Percentiles rank a stretch among this genome's conserved stretches.
These are phyloP conservation scores for Boletus pseudopeckii DNA, from an alignment of 768 basidiomycete genomes.

Conservation along the genomic window DNA sequence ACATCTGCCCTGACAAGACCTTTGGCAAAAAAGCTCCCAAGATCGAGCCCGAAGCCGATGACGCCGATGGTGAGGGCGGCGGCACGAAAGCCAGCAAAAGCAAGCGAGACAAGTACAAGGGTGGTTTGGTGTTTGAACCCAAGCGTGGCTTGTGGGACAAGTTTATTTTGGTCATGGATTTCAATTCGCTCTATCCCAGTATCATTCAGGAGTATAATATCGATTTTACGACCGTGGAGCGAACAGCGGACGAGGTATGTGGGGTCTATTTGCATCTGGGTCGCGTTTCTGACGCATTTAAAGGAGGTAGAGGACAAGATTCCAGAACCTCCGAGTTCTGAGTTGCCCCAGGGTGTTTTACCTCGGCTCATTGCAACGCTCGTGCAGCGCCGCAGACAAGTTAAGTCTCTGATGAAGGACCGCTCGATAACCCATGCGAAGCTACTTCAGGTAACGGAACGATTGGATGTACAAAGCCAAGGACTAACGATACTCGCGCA, in stretches of 20 bases:
- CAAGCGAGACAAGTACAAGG: constrained; percentile 95
- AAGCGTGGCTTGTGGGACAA: constrained; percentile 96
- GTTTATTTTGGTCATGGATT: constrained; percentile 98
- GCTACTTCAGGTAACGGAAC: constrained; percentile 67
- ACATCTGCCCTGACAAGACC: constrained; percentile 93
- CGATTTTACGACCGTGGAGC: constrained; percentile 94
- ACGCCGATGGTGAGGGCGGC: constrained; percentile 47
- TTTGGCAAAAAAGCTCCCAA: constrained; percentile 72
- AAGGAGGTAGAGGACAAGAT: constrained; percentile 77
- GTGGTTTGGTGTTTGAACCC: constrained; percentile 96
- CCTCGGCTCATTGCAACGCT: constrained; percentile 97
- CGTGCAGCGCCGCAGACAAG: constrained; percentile 83
- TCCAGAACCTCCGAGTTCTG: constrained; percentile 78
- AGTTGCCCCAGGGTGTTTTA: constrained; percentile 80
- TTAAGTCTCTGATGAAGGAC: constrained; percentile 95
- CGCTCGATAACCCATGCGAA: constrained; percentile 67
- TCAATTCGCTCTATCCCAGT: constrained; percentile 98
- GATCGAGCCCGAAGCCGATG: constrained; percentile 49
- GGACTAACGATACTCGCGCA: not conserved
- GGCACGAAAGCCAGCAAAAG: constrained; percentile 52
- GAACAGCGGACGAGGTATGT: constrained; percentile 55
- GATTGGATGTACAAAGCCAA: not conserved
- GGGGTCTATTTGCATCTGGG: not conserved
- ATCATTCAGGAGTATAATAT: constrained; percentile 99
- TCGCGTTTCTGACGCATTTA: not conserved